Conservation (phyloP, 2,329 filamentous ascomycete genomes). For the Aphanoascus verrucosus region DNA sequence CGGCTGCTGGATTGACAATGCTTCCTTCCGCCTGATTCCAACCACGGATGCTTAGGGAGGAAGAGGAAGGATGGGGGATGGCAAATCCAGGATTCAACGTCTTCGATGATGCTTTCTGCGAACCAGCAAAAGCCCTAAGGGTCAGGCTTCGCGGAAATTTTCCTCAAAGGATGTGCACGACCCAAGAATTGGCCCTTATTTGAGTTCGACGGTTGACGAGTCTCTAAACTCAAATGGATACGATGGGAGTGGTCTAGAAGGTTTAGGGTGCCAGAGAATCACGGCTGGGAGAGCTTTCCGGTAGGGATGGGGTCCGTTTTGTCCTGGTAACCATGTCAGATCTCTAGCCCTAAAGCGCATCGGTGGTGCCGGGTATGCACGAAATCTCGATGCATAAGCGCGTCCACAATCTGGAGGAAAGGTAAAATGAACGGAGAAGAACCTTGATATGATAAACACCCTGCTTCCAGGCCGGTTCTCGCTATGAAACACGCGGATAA, state of each 20-base stretch:
- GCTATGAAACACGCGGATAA: conserved; percentile 1
- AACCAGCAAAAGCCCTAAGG: conserved; percentile 3
- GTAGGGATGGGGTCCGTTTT: neutral
- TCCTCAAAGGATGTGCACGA: conserved; percentile 13
- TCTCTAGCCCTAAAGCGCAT: conserved; percentile 7
- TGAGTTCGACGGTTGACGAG: conserved; percentile 15
- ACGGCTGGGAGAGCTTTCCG: conserved; percentile 4
- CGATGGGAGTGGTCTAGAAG: conserved; percentile 10
- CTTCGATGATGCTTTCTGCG: conserved; percentile 3
- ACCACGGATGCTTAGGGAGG: conserved; percentile 5
- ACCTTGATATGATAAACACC: conserved; percentile 14
- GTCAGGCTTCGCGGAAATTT: conserved; percentile 7
- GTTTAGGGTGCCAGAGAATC: conserved; percentile 11
- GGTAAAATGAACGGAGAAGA: conserved; percentile 8
- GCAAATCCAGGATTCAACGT: conserved; percentile 4
- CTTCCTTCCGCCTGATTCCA: conserved; percentile 7
- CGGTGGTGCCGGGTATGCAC: conserved; percentile 12
- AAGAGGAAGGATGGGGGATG: conserved; percentile 4
- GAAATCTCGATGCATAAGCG: conserved; percentile 12
- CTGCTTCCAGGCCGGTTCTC: neutral
- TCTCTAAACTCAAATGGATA: conserved; percentile 12
- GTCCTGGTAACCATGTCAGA: conserved; percentile 10
- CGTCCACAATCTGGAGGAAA: conserved; percentile 5
- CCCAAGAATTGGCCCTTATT: conserved; percentile 14
- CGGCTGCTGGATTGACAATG: conserved; percentile 2